Evolutionary conservation across 306 rosid genomes (phyloP).

Genomic region (Vigna reflexopilosa): DNA sequence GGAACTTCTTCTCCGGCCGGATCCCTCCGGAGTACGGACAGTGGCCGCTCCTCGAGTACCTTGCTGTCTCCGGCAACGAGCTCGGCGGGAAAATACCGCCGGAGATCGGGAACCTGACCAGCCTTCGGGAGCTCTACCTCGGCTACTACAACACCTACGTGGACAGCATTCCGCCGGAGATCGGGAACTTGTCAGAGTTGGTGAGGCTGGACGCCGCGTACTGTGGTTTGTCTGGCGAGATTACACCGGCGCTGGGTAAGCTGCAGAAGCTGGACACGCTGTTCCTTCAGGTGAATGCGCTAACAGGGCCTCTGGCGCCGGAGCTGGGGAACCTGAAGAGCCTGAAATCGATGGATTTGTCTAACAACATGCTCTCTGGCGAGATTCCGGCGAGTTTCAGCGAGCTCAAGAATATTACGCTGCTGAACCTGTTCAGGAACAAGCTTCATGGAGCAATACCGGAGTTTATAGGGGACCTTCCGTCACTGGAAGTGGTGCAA

Average conservation of each 20-base stretch:
- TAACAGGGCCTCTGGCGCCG: constrained; percentile 71
- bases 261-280: constrained; percentile 84
- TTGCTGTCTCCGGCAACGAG: constrained; percentile 90
- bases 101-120: constrained; percentile 77
- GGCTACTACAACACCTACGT: constrained; percentile 77
- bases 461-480: constrained; percentile 76
- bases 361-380: constrained; percentile 75
- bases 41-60: constrained; percentile 65
- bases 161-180: constrained; percentile 80
- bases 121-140: constrained; percentile 76
- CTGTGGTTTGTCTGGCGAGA: constrained; percentile 81
- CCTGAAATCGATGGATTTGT: constrained; percentile 89
- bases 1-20: constrained; percentile 76
- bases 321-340: constrained; percentile 77
- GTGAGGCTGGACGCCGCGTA: constrained; percentile 86
- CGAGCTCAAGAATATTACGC: constrained; percentile 73
- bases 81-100: constrained; percentile 73
- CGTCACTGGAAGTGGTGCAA: constrained; percentile 81
- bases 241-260: constrained; percentile 74
- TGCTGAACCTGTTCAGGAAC: constrained; percentile 81
- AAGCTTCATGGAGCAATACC: constrained; percentile 95
- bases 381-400: constrained; percentile 78
- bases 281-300: constrained; percentile 91
- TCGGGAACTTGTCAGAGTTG: constrained; percentile 73
- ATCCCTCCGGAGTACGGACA: constrained; percentile 81